Evolutionary conservation across 345 rosid species (phyloP).

Genomic region (Heritiera fomes): DNA sequence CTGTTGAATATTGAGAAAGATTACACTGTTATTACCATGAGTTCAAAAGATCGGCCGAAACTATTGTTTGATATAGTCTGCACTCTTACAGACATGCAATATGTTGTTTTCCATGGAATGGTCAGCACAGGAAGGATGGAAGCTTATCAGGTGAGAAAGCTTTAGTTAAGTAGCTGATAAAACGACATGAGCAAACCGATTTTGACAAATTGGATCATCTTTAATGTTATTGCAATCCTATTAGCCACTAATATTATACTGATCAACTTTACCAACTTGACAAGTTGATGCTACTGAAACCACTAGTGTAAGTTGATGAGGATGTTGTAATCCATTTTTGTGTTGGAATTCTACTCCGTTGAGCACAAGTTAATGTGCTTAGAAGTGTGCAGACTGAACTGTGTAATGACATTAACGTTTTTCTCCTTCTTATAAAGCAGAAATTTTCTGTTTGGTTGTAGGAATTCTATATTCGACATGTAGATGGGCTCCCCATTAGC

Average conservation of each 20-base stretch:
- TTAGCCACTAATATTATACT: neutral
- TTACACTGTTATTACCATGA: slow-evolving; percentile 81
- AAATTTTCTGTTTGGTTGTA: slow-evolving; percentile 30
- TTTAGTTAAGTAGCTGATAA: slow-evolving; percentile 6
- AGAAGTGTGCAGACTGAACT: neutral
- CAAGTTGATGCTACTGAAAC: neutral
- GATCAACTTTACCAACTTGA: neutral
- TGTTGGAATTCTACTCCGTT: slow-evolving; percentile 19
- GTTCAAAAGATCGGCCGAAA: slow-evolving; percentile 82
- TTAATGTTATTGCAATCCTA: neutral
- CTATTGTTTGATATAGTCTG: slow-evolving; percentile 81
- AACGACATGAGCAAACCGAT: neutral
- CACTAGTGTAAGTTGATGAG: slow-evolving; percentile 8
- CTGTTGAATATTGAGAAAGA: slow-evolving; percentile 74
- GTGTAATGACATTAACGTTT: slow-evolving; percentile 8
- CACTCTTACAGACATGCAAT: slow-evolving; percentile 93
- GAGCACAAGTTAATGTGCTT: slow-evolving; percentile 5
- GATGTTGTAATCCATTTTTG: slow-evolving; percentile 17
- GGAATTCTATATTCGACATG: slow-evolving; percentile 82
- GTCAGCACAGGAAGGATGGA: slow-evolving; percentile 63
- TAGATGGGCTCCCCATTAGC: slow-evolving; percentile 72
- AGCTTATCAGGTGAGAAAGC: slow-evolving; percentile 72
- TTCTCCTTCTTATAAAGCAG: slow-evolving; percentile 13
- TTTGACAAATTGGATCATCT: neutral
- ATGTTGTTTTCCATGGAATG: slow-evolving; percentile 89